Percentiles rank a stretch among this genome's conserved stretches.
Evolutionary conservation across 345 rosid species (phyloP).

Genomic region (Moringa oleifera): DNA sequence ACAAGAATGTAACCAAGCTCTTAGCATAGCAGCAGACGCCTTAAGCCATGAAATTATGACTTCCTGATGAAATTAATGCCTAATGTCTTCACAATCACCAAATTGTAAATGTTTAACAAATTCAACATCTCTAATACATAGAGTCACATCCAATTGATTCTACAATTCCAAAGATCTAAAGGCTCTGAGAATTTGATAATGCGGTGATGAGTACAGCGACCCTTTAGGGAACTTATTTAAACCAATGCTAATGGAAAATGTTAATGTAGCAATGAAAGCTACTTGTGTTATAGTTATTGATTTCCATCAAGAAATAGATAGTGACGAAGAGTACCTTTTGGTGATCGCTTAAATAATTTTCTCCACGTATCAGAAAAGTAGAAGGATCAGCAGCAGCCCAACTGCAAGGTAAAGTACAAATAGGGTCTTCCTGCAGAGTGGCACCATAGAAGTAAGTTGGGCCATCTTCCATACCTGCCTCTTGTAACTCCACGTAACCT

Average conservation of each 20-base stretch:
- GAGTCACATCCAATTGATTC: too few species aligned
- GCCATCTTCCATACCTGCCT: conserved; percentile 30
- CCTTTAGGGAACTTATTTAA: not conserved
- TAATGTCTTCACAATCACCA: too few species aligned
- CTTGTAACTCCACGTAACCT: conserved; percentile 68
- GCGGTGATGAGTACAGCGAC: too few species aligned
- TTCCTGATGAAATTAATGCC: too few species aligned
- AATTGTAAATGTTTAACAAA: too few species aligned
- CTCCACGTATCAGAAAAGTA: conserved; percentile 70
- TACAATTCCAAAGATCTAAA: too few species aligned
- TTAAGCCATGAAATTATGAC: too few species aligned
- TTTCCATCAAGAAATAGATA: not conserved
- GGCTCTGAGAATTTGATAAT: too few species aligned
- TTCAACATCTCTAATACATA: too few species aligned
- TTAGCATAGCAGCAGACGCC: too few species aligned
- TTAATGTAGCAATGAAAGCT: not conserved
- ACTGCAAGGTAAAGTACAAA: conserved; percentile 50
- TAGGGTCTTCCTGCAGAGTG: conserved; percentile 66
- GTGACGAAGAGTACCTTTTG: conserved; percentile 43
- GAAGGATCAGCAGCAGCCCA: conserved; percentile 81
- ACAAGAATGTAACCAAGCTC: too few species aligned
- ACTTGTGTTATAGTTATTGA: not conserved
- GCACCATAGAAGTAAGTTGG: conserved; percentile 46
- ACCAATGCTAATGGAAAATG: not conserved
- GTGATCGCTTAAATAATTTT: conserved; percentile 56